These are phyloP conservation scores for Dioszegia crocea DNA, from an alignment of 768 basidiomycete genomes.

Conservation along the genomic window DNA sequence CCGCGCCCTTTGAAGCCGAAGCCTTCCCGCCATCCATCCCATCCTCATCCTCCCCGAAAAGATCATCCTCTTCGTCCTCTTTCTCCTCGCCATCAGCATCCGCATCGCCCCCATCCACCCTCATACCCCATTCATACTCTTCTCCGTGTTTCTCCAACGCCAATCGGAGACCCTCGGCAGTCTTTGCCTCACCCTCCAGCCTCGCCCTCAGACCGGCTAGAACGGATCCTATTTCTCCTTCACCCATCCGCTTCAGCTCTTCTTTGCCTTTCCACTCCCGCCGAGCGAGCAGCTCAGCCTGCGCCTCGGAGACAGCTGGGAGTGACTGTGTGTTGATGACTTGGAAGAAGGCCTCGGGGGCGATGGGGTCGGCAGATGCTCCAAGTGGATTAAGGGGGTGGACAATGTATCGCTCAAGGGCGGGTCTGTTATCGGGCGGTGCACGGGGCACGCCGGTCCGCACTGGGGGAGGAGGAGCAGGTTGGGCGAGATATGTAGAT, in stretches of 20 bases:
- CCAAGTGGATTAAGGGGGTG: conserved; percentile 38
- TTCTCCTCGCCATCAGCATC: conserved; percentile 14
- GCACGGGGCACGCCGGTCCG: conserved; percentile 1
- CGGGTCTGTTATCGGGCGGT: neutral
- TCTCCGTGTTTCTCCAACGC: conserved; percentile 25
- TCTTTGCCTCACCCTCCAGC: conserved; percentile 14
- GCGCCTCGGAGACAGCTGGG: conserved; percentile 7
- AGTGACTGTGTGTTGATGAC: conserved; percentile 28
- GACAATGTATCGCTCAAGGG: conserved; percentile 18
- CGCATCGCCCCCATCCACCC: conserved; percentile 15
- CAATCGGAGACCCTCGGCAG: conserved; percentile 20
- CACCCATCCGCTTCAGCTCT: conserved; percentile 16
- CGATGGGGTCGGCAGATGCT: neutral
- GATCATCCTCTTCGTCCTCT: conserved; percentile 28
- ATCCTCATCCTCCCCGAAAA: conserved; percentile 25
- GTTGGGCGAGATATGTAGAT: conserved; percentile 23
- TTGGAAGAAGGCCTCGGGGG: conserved; percentile 37
- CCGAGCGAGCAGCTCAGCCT: conserved; percentile 5
- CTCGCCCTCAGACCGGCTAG: conserved; percentile 10
- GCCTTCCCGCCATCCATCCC: conserved; percentile 16
- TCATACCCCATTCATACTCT: conserved; percentile 23
- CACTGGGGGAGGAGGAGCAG: conserved; percentile 4
- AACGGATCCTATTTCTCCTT: conserved; percentile 9
- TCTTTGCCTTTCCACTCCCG: conserved; percentile 9
- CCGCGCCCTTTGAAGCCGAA: conserved; percentile 10